These are phyloP conservation scores for Tephrocybe rancida DNA, from an alignment of 768 basidiomycete species.

Conservation along the genomic window DNA sequence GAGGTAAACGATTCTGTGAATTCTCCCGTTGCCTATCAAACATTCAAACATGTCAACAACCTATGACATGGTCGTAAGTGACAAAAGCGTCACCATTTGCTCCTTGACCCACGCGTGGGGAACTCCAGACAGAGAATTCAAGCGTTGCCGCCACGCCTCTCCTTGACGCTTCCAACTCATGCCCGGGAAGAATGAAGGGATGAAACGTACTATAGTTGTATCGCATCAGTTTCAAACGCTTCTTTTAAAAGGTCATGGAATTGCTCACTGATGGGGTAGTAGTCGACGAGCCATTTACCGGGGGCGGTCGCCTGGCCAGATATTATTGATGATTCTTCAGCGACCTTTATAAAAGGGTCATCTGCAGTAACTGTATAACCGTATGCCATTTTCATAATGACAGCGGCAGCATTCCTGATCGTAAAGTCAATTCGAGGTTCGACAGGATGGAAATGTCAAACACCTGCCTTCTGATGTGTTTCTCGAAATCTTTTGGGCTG, in stretches of 20 bases:
- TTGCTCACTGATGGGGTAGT: constrained; percentile 37
- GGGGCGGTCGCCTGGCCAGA: constrained; percentile 41
- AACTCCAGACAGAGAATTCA: constrained; percentile 35
- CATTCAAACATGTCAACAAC: neutral
- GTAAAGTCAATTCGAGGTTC: neutral
- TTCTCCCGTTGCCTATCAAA: constrained; percentile 30
- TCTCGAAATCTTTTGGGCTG: constrained; percentile 31
- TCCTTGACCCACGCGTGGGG: constrained; percentile 48
- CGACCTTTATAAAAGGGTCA: constrained; percentile 40
- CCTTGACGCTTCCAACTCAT: constrained; percentile 50
- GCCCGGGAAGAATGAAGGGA: constrained; percentile 55
- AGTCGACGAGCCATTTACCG: constrained; percentile 48
- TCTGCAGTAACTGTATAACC: constrained; percentile 39
- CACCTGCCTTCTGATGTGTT: constrained; percentile 40
- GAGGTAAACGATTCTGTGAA: constrained; percentile 48
- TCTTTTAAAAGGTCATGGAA: neutral
- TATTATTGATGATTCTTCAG: constrained; percentile 40
- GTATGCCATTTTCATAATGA: constrained; percentile 46
- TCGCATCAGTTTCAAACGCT: neutral
- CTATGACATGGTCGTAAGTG: neutral
- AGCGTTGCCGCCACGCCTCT: constrained; percentile 38
- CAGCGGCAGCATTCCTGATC: constrained; percentile 36
- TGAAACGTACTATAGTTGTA: constrained; percentile 38
- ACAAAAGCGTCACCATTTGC: constrained; percentile 36
- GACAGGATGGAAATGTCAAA: neutral